Conservation (phyloP, 129 eudicot genomes). For the Silybum marianum region DNA sequence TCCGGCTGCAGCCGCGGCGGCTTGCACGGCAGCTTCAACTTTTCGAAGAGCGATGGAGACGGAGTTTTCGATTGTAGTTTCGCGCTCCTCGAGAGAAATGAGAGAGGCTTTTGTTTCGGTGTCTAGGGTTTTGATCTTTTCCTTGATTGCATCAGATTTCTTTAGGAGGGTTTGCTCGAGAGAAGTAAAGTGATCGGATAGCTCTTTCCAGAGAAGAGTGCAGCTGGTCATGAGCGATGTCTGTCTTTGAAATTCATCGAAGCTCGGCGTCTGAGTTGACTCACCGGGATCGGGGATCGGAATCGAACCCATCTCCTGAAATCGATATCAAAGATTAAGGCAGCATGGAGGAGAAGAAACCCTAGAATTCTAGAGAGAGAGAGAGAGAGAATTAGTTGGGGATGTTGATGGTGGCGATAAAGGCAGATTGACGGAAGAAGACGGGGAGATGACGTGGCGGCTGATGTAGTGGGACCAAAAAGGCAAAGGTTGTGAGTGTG, state of each 20-base stretch:
- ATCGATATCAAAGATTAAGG: background rate
- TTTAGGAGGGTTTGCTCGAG: constrained; percentile 62
- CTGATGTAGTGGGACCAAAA: constrained; percentile 34
- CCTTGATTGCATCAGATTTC: constrained; percentile 66
- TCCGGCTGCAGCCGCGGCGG: constrained; percentile 31
- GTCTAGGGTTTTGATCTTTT: constrained; percentile 55
- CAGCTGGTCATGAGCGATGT: constrained; percentile 94
- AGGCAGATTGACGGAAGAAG: constrained; percentile 37
- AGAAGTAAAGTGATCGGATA: constrained; percentile 83
- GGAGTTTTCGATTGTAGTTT: constrained; percentile 56
- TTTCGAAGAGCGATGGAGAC: constrained; percentile 52
- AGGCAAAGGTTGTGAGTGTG: constrained; percentile 11
- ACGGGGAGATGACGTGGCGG: constrained; percentile 41
- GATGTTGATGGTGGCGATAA: constrained; percentile 25
- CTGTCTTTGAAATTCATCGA: constrained; percentile 92
- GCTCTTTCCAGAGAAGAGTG: constrained; percentile 98
- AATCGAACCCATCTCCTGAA: constrained; percentile 60
- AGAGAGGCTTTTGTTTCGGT: constrained; percentile 56
- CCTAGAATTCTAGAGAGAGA: constrained; percentile 49
- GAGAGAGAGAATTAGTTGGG: background rate
- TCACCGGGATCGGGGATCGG: constrained; percentile 90
- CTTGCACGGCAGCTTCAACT: constrained; percentile 48
- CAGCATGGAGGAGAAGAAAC: constrained; percentile 18
- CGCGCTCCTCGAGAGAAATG: constrained; percentile 55
- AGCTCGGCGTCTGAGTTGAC: constrained; percentile 57